Evolutionary conservation across 2,329 filamentous ascomycete genomes (phyloP), one percentile per base, ranked within the genome.

Genomic region (Stachybotrys chlorohalonatus): DNA sequence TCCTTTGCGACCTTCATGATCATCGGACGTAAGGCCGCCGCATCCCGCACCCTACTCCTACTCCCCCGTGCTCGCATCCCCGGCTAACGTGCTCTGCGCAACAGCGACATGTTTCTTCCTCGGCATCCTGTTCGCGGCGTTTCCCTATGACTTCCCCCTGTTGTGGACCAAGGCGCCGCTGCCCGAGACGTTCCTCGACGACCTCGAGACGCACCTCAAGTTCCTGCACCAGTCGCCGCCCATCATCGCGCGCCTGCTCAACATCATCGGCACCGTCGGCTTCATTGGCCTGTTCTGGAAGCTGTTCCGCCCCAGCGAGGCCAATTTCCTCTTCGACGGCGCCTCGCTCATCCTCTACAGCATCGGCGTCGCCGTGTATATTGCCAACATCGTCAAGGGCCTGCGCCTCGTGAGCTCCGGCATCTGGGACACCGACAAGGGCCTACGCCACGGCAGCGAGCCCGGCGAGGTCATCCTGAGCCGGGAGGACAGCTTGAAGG

Each of bases 1-100:
- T 90, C 90, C 52, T 99, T 99, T 70, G 91, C 92, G 72, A 96
- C 94, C 50, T 96, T 96, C 69, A 86, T 99, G 73, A 96, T 99
- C 68, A 86, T 97, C 62, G 92, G 90, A 61, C 91, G 93, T 96
- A 82, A 69, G 90, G 46, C 47, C 53, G 49, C 54, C 30, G 17
- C 45, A 51, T 49, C 46, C 13, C 24, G 24, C 24, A 24, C 24
- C 24, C 24, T 24, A 42, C 3, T 42, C 56, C 55, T 30, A 45
- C 57, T 49, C 56, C 60, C 49, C 55, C 31, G 32, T n/a, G 51
- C 45, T 17, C 16, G 50, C 57, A 31, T 31, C 31, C n/a, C 49
- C 52, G 13, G 54, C 56, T 54, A 31, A 53, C 39, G 24, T 36
- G 31, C 31, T 47, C 53, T 61, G 24, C 52, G 51, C 53, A 45